These are phyloP conservation scores for Alnus rubra DNA, from an alignment of 306 rosid species.

Conservation along the genomic window DNA sequence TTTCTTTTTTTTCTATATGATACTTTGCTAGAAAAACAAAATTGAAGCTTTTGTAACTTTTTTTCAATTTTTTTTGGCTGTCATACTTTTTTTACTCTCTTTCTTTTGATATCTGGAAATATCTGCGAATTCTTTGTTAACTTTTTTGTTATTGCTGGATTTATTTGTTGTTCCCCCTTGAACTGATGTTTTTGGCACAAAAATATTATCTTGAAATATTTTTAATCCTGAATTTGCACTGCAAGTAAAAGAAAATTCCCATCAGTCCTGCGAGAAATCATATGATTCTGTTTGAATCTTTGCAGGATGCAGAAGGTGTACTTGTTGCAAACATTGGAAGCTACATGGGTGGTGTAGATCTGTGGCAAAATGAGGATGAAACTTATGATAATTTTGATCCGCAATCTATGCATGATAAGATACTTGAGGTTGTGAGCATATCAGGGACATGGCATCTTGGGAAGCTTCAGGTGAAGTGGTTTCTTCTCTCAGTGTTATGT, in stretches of 20 bases:
- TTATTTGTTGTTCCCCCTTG: not conserved
- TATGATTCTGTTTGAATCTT: constrained; percentile 25
- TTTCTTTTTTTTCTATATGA: not conserved
- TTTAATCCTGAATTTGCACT: not conserved
- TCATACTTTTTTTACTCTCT: not conserved
- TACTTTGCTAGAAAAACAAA: not conserved
- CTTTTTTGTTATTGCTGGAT: not conserved
- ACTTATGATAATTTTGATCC: constrained; percentile 89
- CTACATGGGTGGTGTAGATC: constrained; percentile 99
- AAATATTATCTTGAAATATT: not conserved
- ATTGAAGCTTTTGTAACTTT: no score
- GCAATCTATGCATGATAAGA: constrained; percentile 97
- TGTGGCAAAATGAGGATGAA: constrained; percentile 99
- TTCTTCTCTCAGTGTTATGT: not conserved
- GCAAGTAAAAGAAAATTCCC: not conserved
- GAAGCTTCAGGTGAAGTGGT: constrained; percentile 78
- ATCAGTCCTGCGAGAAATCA: not conserved
- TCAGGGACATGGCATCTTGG: constrained; percentile 99
- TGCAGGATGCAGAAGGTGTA: constrained; percentile 97
- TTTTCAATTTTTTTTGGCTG: not conserved
- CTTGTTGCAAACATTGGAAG: constrained; percentile 99
- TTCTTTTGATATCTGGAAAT: not conserved
- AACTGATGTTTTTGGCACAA: not conserved
- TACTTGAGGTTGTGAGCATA: constrained; percentile 96
- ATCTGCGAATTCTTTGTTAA: not conserved